Evolutionary conservation across 2,329 filamentous ascomycete genomes (phyloP).

Genomic region (Diaporthe citriasiana): DNA sequence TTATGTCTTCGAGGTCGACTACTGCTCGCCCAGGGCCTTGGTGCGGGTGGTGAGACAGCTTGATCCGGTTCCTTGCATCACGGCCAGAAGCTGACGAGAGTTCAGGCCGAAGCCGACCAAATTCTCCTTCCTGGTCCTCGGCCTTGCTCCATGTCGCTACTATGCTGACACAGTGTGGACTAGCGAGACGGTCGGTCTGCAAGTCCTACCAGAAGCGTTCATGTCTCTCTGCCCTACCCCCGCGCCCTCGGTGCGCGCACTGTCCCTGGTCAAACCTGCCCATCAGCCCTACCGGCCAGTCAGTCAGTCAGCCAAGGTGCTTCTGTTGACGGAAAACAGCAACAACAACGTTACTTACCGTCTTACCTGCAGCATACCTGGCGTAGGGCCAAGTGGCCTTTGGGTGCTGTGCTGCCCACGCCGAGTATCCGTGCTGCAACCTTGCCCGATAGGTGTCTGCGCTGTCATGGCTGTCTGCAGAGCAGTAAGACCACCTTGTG

Average conservation of each 20-base stretch:
- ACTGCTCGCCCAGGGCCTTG: not conserved
- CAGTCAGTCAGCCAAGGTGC: conserved; percentile 13
- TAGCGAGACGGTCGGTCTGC: not conserved
- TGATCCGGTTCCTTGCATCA: not conserved
- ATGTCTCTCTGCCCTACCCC: not conserved
- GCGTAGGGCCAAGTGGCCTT: not conserved
- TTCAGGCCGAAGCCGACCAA: not conserved
- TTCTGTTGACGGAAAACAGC: not conserved
- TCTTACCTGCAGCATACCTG: conserved; percentile 1
- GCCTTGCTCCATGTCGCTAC: not conserved
- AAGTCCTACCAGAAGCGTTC: conserved; percentile 17
- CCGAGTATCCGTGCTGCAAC: conserved; percentile 23
- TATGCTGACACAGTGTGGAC: conserved; percentile 21
- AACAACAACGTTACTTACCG: conserved; percentile 14
- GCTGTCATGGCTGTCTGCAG: conserved; percentile 20
- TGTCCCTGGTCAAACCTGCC: not conserved
- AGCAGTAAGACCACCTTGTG: conserved; percentile 18
- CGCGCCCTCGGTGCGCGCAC: not conserved
- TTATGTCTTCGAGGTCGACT: not conserved
- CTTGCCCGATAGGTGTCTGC: conserved; percentile 13
- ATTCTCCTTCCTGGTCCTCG: not conserved
- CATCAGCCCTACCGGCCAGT: conserved; percentile 16
- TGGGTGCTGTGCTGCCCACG: conserved; percentile 16
- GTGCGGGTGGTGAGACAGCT: not conserved
- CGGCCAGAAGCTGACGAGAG: not conserved